phyloP scores from a whole-genome alignment of 2,329 filamentous ascomycete species.

The Stenocarpella maydis region DNA sequence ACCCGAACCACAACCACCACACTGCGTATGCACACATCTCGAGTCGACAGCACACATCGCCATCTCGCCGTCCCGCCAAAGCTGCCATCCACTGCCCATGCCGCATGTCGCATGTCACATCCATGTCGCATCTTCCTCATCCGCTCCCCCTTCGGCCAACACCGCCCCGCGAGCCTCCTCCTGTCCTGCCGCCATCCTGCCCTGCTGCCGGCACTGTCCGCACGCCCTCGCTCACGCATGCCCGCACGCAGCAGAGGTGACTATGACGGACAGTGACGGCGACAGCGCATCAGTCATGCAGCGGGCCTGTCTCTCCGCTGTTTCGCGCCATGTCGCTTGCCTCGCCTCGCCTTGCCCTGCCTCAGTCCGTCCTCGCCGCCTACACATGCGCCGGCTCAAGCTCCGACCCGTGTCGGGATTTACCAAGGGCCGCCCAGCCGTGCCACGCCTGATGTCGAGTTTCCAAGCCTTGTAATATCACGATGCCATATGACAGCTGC shows the following conservation, averaged over 20 bases:
- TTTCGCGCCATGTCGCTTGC: conserved; percentile 4
- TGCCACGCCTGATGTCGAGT: not conserved
- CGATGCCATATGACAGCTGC: too few species aligned
- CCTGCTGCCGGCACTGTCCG: conserved; percentile 7
- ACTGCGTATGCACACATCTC: not conserved
- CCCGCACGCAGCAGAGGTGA: too few species aligned
- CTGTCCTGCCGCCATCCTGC: not conserved
- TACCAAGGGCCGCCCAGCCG: not conserved
- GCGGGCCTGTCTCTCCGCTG: conserved; percentile 10
- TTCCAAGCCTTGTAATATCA: too few species aligned
- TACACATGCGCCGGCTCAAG: not conserved
- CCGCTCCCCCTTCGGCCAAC: not conserved
- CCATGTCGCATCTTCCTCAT: not conserved
- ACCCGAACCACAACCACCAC: not conserved
- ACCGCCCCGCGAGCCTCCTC: not conserved
- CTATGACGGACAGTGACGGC: too few species aligned
- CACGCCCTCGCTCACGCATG: too few species aligned
- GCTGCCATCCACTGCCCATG: too few species aligned
- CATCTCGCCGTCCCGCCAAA: conserved; percentile 25
- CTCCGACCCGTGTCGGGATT: not conserved
- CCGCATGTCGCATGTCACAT: not conserved
- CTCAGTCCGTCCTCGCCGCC: not conserved
- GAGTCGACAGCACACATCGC: conserved; percentile 3
- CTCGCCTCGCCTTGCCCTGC: conserved; percentile 16
- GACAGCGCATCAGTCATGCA: conserved; percentile 2